A percentile compares a stretch with the other conserved stretches of the same genome.
Conservation (phyloP, 768 basidiomycete genomes). For the Candolleomyces efflorescens region DNA sequence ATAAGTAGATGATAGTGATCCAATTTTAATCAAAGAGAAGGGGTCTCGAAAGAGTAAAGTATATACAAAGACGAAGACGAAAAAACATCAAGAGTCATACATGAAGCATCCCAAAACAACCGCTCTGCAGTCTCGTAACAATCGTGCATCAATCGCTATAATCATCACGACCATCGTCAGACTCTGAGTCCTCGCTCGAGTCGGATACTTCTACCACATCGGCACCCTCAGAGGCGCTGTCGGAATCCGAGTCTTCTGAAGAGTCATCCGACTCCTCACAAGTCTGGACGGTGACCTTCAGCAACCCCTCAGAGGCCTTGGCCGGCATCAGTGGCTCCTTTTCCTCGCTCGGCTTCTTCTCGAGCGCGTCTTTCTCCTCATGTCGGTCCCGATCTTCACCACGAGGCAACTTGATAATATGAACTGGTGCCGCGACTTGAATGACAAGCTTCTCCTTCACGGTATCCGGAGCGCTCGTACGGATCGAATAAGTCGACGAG, state of each 20-base stretch:
- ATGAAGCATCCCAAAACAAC: too few species aligned
- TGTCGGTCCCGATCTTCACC: neutral
- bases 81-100: too few species aligned
- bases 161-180: neutral
- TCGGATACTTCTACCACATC: neutral
- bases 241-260: neutral
- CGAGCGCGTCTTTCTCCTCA: too few species aligned
- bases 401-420: neutral
- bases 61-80: too few species aligned
- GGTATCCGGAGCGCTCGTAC: neutral
- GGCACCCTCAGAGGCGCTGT: neutral
- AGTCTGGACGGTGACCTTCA: neutral
- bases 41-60: too few species aligned
- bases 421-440: neutral
- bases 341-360: neutral
- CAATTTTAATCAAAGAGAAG: too few species aligned
- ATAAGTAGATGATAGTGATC: too few species aligned
- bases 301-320: neutral
- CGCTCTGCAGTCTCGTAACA: too few species aligned
- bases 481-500: neutral
- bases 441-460: neutral
- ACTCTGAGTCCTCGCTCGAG: neutral
- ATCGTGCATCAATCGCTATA: neutral
- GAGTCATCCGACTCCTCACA: neutral
- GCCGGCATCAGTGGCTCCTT: too few species aligned